Base-by-base conservation (phyloP, 495 filamentous ascomycete species). In the Xylaria bambusicola region DNA sequence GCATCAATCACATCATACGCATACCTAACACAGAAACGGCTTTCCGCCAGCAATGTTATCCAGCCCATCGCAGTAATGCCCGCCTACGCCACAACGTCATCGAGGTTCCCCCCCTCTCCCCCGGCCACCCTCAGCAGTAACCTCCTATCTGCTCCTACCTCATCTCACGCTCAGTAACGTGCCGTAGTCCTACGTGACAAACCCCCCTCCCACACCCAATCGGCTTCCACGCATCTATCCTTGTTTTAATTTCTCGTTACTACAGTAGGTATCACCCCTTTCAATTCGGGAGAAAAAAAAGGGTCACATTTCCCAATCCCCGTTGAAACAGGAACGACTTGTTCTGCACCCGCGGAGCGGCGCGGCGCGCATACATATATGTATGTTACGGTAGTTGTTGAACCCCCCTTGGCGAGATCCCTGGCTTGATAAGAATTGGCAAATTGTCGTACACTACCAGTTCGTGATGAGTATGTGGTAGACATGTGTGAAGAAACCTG, bases 271-370 rank as follows among this genome's bases (percentile, higher is more conserved):
- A 26, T 54, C 52, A 44, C 38, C 52, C n/a, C 41, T 12, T 33
- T 31, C n/a, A n/a, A n/a, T n/a, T 55, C 52, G 52, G 52, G n/a
- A n/a, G n/a, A n/a, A n/a, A 44, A 17, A n/a, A 55, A 55, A 53
- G 48, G 47, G 17, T 50, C 24, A 8, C 10, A n/a, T 20, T 27
- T 48, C 17, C 24, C 17, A 48, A n/a, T n/a, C 46, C 24, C 15
- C 26, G 46, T 48, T 31, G 24, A 47, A 23, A 47, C 46, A 47
- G 44, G 24, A 15, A 13, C 0, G 26, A n/a, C 9, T 48, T 20
- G 15, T 48, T 20, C 8, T 4, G 41, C 41, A 21, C 42, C n/a
- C n/a, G n/a, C n/a, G n/a, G n/a, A n/a, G n/a, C n/a, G n/a, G n/a
- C n/a, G n/a, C n/a, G n/a, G n/a, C n/a, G n/a, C n/a, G n/a, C n/a